Evolutionary conservation across 2,329 filamentous ascomycete species (phyloP).

Genomic region (Fusarium sp.): DNA sequence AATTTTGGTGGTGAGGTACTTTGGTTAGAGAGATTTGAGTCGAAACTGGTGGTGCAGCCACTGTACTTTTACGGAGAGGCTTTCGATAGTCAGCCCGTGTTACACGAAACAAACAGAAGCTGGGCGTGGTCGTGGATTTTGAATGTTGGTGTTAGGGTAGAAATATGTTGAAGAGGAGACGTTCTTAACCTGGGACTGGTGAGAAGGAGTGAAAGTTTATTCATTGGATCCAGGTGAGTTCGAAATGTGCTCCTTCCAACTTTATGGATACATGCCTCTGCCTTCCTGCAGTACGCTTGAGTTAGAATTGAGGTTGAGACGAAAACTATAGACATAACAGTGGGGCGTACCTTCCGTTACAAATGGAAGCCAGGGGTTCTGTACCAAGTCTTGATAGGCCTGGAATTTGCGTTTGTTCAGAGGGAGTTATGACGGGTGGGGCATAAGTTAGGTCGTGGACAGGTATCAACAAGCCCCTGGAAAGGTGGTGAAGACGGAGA

Average conservation of each 20-base stretch:
- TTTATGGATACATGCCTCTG: neutral
- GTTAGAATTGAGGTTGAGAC: neutral
- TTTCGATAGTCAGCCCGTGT: conserved; percentile 15
- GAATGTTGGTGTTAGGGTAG: neutral
- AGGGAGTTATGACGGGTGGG: neutral
- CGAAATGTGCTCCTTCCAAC: neutral
- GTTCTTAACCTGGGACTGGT: neutral
- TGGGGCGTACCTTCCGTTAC: neutral
- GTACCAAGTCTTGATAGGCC: neutral
- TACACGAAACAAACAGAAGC: neutral
- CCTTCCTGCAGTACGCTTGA: neutral
- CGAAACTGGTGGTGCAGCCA: conserved; percentile 8
- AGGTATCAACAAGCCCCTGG: neutral
- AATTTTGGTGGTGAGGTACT: conserved; percentile 24
- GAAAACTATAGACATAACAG: neutral
- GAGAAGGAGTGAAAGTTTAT: neutral
- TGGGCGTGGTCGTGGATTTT: neutral
- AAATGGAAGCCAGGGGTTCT: neutral
- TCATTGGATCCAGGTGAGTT: neutral
- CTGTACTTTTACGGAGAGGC: conserved; percentile 18
- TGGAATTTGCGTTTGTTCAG: neutral
- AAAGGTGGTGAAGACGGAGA: too few relatives aligned
- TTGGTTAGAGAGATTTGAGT: conserved; percentile 11
- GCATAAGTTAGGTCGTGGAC: neutral
- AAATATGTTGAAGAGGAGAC: neutral